Conservation (phyloP, 352 stramenopile species). For the Halophytophthora polymorphica region DNA sequence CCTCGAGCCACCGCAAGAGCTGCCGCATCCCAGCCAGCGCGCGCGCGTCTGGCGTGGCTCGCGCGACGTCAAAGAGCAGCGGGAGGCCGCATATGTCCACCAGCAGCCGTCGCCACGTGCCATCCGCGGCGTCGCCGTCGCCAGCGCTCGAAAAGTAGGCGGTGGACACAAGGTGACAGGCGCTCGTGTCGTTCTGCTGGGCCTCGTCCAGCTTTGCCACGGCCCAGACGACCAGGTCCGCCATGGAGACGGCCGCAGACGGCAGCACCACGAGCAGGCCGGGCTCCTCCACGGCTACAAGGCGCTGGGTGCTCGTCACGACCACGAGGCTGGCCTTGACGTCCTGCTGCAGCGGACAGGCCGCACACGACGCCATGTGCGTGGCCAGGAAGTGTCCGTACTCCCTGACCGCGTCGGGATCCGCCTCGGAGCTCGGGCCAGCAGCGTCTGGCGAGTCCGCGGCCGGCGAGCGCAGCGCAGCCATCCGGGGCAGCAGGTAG, state of each 20-base stretch:
- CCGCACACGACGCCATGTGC: slow-evolving; percentile 27
- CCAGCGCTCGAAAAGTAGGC: slow-evolving; percentile 16
- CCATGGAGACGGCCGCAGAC: slow-evolving; percentile 16
- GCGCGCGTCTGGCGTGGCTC: slow-evolving; percentile 10
- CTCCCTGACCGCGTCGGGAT: slow-evolving; percentile 15
- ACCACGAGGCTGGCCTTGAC: slow-evolving; percentile 31
- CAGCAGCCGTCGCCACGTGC: slow-evolving; percentile 33
- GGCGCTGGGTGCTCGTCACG: slow-evolving; percentile 17
- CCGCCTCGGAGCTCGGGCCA: background rate
- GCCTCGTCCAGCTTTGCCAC: slow-evolving; percentile 8
- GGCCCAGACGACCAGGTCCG: slow-evolving; percentile 27
- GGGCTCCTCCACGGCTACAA: slow-evolving; percentile 9
- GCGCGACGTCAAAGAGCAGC: slow-evolving; percentile 29
- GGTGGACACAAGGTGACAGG: slow-evolving; percentile 12
- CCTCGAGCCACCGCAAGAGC: slow-evolving; percentile 47
- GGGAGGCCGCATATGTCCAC: slow-evolving; percentile 40
- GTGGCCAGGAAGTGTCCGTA: slow-evolving; percentile 34
- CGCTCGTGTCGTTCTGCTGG: slow-evolving; percentile 2
- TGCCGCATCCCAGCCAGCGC: slow-evolving; percentile 24
- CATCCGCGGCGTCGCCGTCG: slow-evolving; percentile 8
- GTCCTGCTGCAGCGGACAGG: slow-evolving; percentile 25
- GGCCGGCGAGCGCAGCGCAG: slow-evolving; percentile 4
- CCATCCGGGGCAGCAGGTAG: slow-evolving; percentile 54
- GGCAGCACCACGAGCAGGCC: slow-evolving; percentile 34
- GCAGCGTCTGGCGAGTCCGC: background rate